These are phyloP conservation scores for Tetradesmus lagerheimii DNA, from an alignment of 139 green algal genomes.

Conservation along the genomic window DNA sequence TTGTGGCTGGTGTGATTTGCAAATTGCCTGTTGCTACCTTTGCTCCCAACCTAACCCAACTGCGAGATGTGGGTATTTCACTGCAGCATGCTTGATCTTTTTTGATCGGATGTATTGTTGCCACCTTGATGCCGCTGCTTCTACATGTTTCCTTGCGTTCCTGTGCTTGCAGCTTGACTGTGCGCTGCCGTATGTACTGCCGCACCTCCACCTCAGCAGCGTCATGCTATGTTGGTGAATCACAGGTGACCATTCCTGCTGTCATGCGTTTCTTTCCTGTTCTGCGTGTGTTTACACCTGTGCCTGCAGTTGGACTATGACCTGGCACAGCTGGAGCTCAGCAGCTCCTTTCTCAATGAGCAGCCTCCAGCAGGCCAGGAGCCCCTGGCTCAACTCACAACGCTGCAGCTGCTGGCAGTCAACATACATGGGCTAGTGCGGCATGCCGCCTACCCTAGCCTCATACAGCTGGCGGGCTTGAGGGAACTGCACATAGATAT, in stretches of 20 bases:
- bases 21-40: not conserved
- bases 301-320: constrained; percentile 8
- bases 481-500: constrained; percentile 26
- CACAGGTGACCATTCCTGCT: too few relatives aligned
- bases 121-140: not conserved
- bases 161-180: not conserved
- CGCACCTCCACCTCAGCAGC: too few relatives aligned
- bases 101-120: too few relatives aligned
- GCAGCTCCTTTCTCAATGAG: not conserved
- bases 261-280: not conserved
- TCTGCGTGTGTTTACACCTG: not conserved
- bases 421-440: constrained; percentile 22
- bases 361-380: constrained; percentile 2
- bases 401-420: constrained; percentile 23
- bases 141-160: not conserved
- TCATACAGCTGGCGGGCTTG: not conserved
- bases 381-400: not conserved
- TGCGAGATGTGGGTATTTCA: constrained; percentile 17
- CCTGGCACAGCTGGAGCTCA: constrained; percentile 4
- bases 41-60: constrained; percentile 25
- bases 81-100: constrained; percentile 13
- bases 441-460: constrained; percentile 19
- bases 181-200: too few relatives aligned
- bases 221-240: too few relatives aligned
- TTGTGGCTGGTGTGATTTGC: constrained; percentile 4